phyloP scores from a whole-genome alignment of 2,329 filamentous ascomycete genomes.

The Penicillium sp. region DNA sequence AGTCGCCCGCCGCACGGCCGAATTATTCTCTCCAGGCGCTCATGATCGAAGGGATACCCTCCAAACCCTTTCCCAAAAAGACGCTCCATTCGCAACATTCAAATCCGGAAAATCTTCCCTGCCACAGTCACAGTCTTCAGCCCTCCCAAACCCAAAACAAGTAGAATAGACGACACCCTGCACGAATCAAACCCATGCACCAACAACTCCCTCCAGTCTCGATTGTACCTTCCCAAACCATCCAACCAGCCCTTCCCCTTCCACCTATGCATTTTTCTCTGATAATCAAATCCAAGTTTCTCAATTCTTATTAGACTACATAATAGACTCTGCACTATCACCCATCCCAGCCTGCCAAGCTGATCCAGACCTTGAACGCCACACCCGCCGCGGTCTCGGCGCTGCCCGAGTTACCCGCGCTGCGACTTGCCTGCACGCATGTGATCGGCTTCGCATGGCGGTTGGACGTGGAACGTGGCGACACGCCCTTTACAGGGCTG shows the following conservation, averaged over 20 bases:
- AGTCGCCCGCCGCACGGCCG: neutral
- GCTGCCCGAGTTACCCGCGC: neutral
- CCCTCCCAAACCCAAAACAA: neutral
- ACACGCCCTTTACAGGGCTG: conserved; percentile 8
- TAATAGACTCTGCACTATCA: neutral
- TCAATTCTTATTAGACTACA: too few relatives aligned
- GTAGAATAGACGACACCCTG: conserved; percentile 3
- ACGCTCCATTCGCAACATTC: neutral
- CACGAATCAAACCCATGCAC: neutral
- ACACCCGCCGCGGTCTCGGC: conserved; percentile 9
- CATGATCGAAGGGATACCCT: neutral
- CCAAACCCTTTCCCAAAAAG: neutral
- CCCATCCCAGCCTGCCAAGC: neutral
- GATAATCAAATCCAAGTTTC: neutral
- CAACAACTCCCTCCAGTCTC: neutral
- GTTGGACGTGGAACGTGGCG: conserved; percentile 4
- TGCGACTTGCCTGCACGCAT: conserved; percentile 6
- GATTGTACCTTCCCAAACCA: neutral
- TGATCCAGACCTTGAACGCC: conserved; percentile 16
- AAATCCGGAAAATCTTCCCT: too few relatives aligned
- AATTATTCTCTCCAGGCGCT: neutral
- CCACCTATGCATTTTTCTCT: neutral
- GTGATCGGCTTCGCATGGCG: conserved; percentile 14
- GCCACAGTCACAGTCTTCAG: too few relatives aligned
- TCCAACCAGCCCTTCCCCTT: neutral